Evolutionary conservation across 23 red algal genomes (phyloP), one percentile per base, ranked within the genome.

Genomic region (Rhodosorus marinus): DNA sequence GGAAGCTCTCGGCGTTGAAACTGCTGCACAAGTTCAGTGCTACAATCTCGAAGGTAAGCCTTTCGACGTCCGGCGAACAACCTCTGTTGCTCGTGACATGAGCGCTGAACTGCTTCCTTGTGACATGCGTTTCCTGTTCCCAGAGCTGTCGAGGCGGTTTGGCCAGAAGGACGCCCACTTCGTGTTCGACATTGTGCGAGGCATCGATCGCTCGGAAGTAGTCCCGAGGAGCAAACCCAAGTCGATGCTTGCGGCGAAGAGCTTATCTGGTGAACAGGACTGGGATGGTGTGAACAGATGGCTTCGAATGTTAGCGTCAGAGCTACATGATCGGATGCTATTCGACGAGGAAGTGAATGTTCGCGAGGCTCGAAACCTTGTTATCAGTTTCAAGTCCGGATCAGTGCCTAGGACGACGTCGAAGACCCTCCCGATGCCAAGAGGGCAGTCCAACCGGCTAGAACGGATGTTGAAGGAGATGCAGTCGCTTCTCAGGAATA

Each of bases 161-260:
- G n/a, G n/a, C n/a, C n/a, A n/a, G n/a, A n/a, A n/a, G n/a, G n/a
- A 28, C 52, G 52, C 52, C 3, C 19, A 15, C 7, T 28, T 6
- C 20, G 45, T 68, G 29, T 68, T 32, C 20, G 29, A 47, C 20
- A 23, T 68, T n/a, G 32, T 80, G 25, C 63, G 83, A 19, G 83
- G 83, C 14, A 47, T 71, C 35, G 83, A 92, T 32, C 51, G 67
- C 33, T 54, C 83, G 31, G 51, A 63, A 33, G 72, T 79, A 31
- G 73, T 51, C 33, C 56, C 62, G 28, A 43, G 73, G 22, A 58
- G 54, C 36, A 49, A 49, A 45, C 59, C 83, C 2, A 79, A 72
- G 22, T 72, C 64, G 26, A 32, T 92, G 25, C 60, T 92, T 38
- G 72, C 72, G 5, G 83, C 83, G 1, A 92, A 92, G 29, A 79